Evolutionary conservation across 169 alveolate species (phyloP).

Genomic region (Plasmodium sp.): DNA sequence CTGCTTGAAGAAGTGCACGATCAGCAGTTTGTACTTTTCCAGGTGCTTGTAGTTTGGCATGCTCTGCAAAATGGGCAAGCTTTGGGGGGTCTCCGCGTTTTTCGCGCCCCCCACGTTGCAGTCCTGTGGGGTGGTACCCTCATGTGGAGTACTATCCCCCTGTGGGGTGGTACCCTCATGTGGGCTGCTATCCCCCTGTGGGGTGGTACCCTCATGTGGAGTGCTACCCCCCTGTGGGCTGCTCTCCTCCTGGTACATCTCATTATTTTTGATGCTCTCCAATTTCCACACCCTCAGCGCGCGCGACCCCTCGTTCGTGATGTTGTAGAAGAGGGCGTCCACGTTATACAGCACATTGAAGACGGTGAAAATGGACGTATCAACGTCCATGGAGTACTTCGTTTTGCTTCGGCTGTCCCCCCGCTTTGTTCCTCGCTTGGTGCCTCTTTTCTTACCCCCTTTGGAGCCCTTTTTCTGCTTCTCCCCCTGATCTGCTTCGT

Average conservation of each 20-base stretch:
- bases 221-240: neutral
- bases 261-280: slow-evolving; percentile 23
- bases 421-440: neutral
- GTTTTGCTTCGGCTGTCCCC: neutral
- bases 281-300: neutral
- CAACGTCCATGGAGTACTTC: slow-evolving; percentile 37
- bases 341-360: slow-evolving; percentile 56
- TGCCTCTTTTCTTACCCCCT: neutral
- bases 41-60: slow-evolving; percentile 23
- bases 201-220: too few relatives aligned
- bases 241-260: slow-evolving; percentile 6
- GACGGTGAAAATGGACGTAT: slow-evolving; percentile 37
- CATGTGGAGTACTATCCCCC: too few relatives aligned
- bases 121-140: too few relatives aligned
- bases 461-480: slow-evolving; percentile 16
- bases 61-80: neutral
- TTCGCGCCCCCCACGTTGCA: neutral
- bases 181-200: too few relatives aligned
- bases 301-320: slow-evolving; percentile 35
- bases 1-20: neutral
- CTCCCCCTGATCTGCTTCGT: neutral
- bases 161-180: too few relatives aligned
- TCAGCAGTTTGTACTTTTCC: neutral
- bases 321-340: slow-evolving; percentile 26
- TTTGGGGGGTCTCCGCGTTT: neutral